Conservation (phyloP, 2,329 filamentous ascomycete species). For the Coniochaeta hoffmannii region DNA sequence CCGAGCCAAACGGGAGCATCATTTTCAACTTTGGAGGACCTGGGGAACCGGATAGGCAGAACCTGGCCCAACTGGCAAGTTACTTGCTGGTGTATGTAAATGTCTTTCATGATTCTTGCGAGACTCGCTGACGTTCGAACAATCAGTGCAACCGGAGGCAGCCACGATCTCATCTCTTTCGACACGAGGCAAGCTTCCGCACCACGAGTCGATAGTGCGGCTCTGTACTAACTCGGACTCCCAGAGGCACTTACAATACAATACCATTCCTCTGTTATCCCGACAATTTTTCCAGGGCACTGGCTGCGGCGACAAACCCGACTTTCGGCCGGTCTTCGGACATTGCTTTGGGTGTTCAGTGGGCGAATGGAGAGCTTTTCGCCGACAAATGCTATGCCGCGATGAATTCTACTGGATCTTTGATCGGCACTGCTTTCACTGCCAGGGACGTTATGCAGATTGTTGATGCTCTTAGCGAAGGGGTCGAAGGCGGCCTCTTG, state of each 20-base stretch:
- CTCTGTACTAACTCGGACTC: not conserved
- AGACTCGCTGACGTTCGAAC: not conserved
- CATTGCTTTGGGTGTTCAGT: constrained; percentile 9
- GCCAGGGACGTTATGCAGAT: constrained; percentile 30
- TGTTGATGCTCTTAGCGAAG: constrained; percentile 11
- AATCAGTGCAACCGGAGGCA: constrained; percentile 11
- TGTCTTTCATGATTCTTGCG: not conserved
- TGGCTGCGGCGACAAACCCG: not conserved
- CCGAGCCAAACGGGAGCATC: constrained; percentile 27
- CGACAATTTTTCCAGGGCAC: not conserved
- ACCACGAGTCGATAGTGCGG: not conserved
- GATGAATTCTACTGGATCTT: constrained; percentile 14
- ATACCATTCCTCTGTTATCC: constrained; percentile 14
- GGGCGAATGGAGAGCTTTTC: constrained; percentile 10
- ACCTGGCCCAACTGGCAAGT: not conserved
- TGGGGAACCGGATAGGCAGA: constrained; percentile 10
- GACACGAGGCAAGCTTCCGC: constrained; percentile 11
- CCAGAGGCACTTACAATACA: constrained; percentile 14
- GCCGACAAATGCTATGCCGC: constrained; percentile 17
- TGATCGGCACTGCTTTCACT: constrained; percentile 24
- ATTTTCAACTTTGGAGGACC: constrained; percentile 32
- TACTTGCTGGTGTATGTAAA: not conserved
- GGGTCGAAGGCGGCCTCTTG: not conserved
- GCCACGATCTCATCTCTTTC: constrained; percentile 14
- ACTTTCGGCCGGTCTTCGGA: constrained; percentile 5